Evolutionary conservation across 331 rosid genomes (phyloP).

Genomic region (Arachis monticola): DNA sequence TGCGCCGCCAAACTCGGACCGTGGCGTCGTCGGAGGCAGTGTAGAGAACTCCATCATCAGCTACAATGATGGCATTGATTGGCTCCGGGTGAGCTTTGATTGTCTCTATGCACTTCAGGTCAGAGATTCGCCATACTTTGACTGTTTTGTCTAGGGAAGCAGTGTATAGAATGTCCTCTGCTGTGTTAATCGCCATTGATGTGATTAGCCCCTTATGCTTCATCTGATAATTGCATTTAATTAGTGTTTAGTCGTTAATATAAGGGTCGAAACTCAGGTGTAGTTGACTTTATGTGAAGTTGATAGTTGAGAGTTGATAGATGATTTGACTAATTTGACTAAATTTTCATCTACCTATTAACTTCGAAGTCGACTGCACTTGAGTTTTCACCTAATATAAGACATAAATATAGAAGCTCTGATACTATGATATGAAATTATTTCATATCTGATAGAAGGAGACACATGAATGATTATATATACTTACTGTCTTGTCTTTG

Average conservation of each 20-base stretch:
- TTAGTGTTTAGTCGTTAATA: no score
- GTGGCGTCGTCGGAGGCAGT: slow-evolving; percentile 91
- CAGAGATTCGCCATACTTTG: slow-evolving; percentile 83
- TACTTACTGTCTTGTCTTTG: slow-evolving; percentile 75
- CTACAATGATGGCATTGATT: slow-evolving; percentile 60
- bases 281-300: no score
- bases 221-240: slow-evolving; percentile 29
- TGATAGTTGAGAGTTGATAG: no score
- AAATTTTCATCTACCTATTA: no score
- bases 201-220: slow-evolving; percentile 85
- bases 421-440: no score
- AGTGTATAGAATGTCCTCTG: slow-evolving; percentile 83
- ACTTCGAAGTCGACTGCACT: no score
- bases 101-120: slow-evolving; percentile 91
- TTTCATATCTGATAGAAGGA: background rate
- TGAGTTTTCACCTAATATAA: no score
- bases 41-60: slow-evolving; percentile 79
- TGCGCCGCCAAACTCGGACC: slow-evolving; percentile 81
- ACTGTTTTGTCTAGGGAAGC: slow-evolving; percentile 86
- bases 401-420: no score
- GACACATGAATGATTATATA: no score
- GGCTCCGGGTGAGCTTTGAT: slow-evolving; percentile 76
- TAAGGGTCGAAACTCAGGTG: no score
- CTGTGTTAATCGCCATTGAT: slow-evolving; percentile 70
- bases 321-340: no score